Percentiles rank a stretch among this genome's conserved stretches.
Conservation (phyloP, 345 rosid genomes). For the Eucalyptus sp. region DNA sequence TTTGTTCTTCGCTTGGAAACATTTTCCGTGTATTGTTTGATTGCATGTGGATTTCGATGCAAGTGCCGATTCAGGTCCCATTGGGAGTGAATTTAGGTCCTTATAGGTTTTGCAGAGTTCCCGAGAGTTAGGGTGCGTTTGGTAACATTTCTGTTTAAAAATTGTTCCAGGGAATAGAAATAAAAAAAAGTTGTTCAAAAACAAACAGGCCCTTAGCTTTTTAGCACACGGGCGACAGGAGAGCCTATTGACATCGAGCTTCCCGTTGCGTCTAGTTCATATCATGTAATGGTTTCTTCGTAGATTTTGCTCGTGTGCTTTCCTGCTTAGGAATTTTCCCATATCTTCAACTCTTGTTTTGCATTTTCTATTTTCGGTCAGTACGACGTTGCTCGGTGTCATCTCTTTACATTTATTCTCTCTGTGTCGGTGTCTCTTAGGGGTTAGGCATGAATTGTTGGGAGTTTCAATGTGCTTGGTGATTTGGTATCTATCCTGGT, state of each 20-base stretch:
- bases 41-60: not conserved
- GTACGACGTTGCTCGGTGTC: not conserved
- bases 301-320: not conserved
- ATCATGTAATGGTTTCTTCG: slow-evolving; percentile 36
- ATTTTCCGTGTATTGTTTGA: not conserved
- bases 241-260: slow-evolving; percentile 91
- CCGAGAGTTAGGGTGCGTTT: too few relatives aligned
- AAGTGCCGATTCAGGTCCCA: slow-evolving; percentile 98
- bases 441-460: not conserved
- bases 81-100: slow-evolving; percentile 77
- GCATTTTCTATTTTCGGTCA: not conserved
- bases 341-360: not conserved
- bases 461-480: not conserved
- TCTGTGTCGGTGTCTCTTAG: not conserved
- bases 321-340: not conserved
- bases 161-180: too few relatives aligned
- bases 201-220: too few relatives aligned
- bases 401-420: not conserved
- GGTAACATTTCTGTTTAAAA: too few relatives aligned
- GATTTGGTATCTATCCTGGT: not conserved
- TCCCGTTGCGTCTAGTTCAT: slow-evolving; percentile 56
- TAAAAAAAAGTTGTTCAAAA: too few relatives aligned
- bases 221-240: slow-evolving; percentile 75
- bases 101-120: slow-evolving; percentile 71
- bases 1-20: not conserved